phyloP scores from a whole-genome alignment of 2,329 filamentous ascomycete species.

The Ceratocystis eucalypticola region DNA sequence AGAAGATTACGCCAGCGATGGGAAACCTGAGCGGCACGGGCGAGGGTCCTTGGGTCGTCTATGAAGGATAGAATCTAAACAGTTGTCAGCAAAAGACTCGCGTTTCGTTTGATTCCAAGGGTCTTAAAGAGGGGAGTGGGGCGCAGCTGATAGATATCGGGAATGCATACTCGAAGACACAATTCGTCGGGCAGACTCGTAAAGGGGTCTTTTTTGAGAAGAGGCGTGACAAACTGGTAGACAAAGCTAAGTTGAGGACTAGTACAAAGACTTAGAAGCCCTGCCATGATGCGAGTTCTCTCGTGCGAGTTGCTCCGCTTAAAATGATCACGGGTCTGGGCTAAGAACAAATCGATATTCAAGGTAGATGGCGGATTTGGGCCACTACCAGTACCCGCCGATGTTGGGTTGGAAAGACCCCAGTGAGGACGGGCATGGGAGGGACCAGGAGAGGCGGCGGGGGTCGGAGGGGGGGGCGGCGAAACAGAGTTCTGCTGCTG shows the following conservation, averaged over 20 bases:
- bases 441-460: slow-evolving; percentile 51
- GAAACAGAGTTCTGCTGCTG: slow-evolving; percentile 33
- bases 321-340: slow-evolving; percentile 69
- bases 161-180: slow-evolving; percentile 56
- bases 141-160: not conserved
- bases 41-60: slow-evolving; percentile 88
- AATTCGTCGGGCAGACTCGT: slow-evolving; percentile 83
- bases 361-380: not conserved
- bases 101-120: no score
- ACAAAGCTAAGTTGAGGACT: slow-evolving; percentile 93
- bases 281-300: slow-evolving; percentile 68
- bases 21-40: slow-evolving; percentile 90
- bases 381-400: slow-evolving; percentile 37
- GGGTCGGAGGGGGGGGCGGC: slow-evolving; percentile 51
- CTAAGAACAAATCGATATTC: slow-evolving; percentile 44
- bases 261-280: slow-evolving; percentile 85
- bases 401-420: slow-evolving; percentile 24
- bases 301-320: slow-evolving; percentile 61
- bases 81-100: no score
- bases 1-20: slow-evolving; percentile 84
- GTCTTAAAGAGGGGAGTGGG: not conserved
- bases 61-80: slow-evolving; percentile 82
- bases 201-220: slow-evolving; percentile 93
- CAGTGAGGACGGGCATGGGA: slow-evolving; percentile 53
- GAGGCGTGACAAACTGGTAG: slow-evolving; percentile 84